Evolutionary conservation across 2,329 filamentous ascomycete species (phyloP).

Genomic region (Ceratocystis huliohia): DNA sequence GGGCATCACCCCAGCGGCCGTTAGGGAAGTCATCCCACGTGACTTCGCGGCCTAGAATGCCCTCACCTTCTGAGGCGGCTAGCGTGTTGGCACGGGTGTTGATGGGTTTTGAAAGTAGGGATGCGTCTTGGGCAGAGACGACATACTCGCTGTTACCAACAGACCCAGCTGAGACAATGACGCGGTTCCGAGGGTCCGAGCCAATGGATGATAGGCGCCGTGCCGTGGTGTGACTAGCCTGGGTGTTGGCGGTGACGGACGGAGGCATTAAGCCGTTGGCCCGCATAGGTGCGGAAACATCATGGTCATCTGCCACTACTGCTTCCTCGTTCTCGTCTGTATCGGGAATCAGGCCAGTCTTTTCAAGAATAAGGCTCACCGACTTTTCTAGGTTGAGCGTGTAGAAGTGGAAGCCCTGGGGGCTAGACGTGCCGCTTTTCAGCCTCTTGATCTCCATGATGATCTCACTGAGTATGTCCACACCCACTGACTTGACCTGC

Average conservation of each 20-base stretch:
- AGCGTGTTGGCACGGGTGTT: constrained; percentile 74
- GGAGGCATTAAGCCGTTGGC: constrained; percentile 34
- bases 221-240: constrained; percentile 28
- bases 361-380: constrained; percentile 82
- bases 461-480: constrained; percentile 74
- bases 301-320: constrained; percentile 17
- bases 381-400: constrained; percentile 94
- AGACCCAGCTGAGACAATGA: constrained; percentile 60
- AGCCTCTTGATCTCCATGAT: constrained; percentile 59
- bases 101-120: constrained; percentile 57
- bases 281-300: constrained; percentile 25
- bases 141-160: constrained; percentile 53
- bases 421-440: constrained; percentile 25
- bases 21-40: constrained; percentile 99
- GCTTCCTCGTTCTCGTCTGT: constrained; percentile 34
- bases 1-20: constrained; percentile 84
- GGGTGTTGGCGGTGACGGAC: constrained; percentile 30
- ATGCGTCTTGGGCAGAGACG: constrained; percentile 63
- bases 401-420: constrained; percentile 89
- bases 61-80: constrained; percentile 88
- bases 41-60: constrained; percentile 76
- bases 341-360: constrained; percentile 64
- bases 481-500: constrained; percentile 64
- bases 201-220: constrained; percentile 67
- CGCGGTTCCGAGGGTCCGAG: constrained; percentile 73